Evolutionary conservation across 257 asterid species (phyloP).

Genomic region (Fraxinus quadrangulata): DNA sequence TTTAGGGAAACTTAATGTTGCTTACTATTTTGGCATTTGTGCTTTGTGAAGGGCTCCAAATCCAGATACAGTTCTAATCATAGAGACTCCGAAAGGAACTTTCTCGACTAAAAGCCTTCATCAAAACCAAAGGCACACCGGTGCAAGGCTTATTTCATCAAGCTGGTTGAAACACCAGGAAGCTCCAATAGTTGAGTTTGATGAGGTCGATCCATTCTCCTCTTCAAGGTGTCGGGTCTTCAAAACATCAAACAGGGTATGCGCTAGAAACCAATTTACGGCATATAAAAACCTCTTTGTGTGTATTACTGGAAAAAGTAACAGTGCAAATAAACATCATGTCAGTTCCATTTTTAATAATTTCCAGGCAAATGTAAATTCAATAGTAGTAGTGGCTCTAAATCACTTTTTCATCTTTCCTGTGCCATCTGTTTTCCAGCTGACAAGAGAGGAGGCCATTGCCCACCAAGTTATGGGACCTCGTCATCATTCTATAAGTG

Average conservation of each 20-base stretch:
- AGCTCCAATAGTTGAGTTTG: slow-evolving; percentile 52
- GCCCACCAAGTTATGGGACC: slow-evolving; percentile 81
- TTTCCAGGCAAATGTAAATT: no score
- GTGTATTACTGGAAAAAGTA: no score
- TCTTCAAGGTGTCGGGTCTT: slow-evolving; percentile 76
- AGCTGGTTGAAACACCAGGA: slow-evolving; percentile 72
- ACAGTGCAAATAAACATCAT: no score
- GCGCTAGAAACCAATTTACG: no score
- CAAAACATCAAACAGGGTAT: slow-evolving; percentile 64
- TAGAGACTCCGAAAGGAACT: slow-evolving; percentile 86
- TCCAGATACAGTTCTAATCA: slow-evolving; percentile 87
- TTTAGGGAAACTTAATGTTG: neutral
- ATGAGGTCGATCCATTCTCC: slow-evolving; percentile 74
- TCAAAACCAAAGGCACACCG: slow-evolving; percentile 66
- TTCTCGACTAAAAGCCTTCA: slow-evolving; percentile 77
- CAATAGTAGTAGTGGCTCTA: neutral
- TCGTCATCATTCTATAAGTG: slow-evolving; percentile 60
- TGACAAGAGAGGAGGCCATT: slow-evolving; percentile 65
- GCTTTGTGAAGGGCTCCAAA: slow-evolving; percentile 62
- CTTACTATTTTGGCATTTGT: neutral
- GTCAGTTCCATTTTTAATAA: no score
- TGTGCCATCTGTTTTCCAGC: slow-evolving; percentile 36
- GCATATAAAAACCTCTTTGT: no score
- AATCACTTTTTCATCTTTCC: slow-evolving; percentile 17
- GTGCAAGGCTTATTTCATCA: slow-evolving; percentile 84